These are phyloP conservation scores for Dictyostelium citrinum DNA, from an alignment of 78 protist genomes.

Conservation along the genomic window DNA sequence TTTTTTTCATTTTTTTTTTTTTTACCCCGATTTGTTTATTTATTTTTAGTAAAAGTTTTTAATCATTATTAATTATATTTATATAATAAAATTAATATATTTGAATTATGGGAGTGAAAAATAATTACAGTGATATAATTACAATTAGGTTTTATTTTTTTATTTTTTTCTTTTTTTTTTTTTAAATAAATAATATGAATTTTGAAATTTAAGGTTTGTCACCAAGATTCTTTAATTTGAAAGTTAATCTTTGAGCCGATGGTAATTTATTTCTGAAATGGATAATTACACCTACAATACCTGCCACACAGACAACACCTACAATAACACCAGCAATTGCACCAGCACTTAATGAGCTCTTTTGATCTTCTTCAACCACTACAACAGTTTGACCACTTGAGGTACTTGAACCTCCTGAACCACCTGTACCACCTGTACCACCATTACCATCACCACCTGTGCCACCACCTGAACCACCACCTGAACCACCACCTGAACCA, in stretches of 20 bases:
- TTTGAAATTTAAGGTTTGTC: not conserved
- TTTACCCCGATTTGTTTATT: no score
- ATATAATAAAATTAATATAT: no score
- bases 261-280: constrained; percentile 1
- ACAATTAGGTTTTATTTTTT: not conserved
- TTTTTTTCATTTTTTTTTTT: no score
- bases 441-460: not conserved
- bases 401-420: not conserved
- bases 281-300: not conserved
- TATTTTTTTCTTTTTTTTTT: not conserved
- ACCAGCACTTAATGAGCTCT: not conserved
- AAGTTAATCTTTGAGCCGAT: not conserved
- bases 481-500: not conserved
- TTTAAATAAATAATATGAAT: not conserved
- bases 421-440: not conserved
- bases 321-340: not conserved
- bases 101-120: not conserved
- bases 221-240: not conserved
- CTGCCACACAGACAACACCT: not conserved
- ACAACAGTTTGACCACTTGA: not conserved
- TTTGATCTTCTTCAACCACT: not conserved
- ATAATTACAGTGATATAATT: not conserved
- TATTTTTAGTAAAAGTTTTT: no score
- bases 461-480: not conserved
- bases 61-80: no score